These are phyloP conservation scores for Calonectria ilicicola DNA, from an alignment of 2,329 filamentous ascomycete genomes.

Conservation along the genomic window DNA sequence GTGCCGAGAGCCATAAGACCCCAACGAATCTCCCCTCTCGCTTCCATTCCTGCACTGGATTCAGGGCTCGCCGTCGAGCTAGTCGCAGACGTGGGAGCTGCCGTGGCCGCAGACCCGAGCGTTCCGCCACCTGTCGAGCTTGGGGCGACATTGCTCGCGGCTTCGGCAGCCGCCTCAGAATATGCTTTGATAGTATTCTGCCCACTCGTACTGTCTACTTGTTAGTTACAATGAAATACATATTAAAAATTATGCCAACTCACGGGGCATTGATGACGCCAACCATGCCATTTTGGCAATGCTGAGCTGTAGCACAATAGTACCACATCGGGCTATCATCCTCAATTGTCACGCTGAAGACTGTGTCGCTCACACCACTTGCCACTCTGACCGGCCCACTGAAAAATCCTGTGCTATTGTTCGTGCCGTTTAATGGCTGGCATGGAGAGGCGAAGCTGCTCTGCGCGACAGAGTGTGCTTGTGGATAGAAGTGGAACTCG, in stretches of 20 bases:
- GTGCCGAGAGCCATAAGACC: slow-evolving; percentile 37
- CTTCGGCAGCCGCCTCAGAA: slow-evolving; percentile 27
- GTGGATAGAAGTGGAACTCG: slow-evolving; percentile 57
- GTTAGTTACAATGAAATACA: neutral
- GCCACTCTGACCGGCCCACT: slow-evolving; percentile 33
- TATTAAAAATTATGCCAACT: slow-evolving; percentile 13
- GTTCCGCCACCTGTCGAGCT: slow-evolving; percentile 34
- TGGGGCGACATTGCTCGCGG: slow-evolving; percentile 32
- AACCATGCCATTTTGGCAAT: slow-evolving; percentile 73
- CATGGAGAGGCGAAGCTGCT: slow-evolving; percentile 72
- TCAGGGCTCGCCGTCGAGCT: slow-evolving; percentile 26
- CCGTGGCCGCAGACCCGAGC: slow-evolving; percentile 30
- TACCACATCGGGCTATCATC: slow-evolving; percentile 71
- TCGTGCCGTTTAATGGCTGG: slow-evolving; percentile 60
- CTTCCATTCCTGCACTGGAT: slow-evolving; percentile 33
- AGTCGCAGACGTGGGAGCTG: slow-evolving; percentile 8
- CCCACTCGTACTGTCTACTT: slow-evolving; percentile 26
- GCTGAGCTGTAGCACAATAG: slow-evolving; percentile 70
- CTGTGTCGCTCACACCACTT: slow-evolving; percentile 26
- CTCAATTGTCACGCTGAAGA: slow-evolving; percentile 36
- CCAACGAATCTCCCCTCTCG: slow-evolving; percentile 40
- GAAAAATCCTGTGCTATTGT: slow-evolving; percentile 61
- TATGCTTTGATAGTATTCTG: slow-evolving; percentile 28
- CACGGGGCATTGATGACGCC: slow-evolving; percentile 55
- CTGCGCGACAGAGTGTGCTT: slow-evolving; percentile 73